A percentile compares a stretch with the other conserved stretches of the same genome.
Conservation (phyloP, 331 rosid species). For the Acacia pycnantha region DNA sequence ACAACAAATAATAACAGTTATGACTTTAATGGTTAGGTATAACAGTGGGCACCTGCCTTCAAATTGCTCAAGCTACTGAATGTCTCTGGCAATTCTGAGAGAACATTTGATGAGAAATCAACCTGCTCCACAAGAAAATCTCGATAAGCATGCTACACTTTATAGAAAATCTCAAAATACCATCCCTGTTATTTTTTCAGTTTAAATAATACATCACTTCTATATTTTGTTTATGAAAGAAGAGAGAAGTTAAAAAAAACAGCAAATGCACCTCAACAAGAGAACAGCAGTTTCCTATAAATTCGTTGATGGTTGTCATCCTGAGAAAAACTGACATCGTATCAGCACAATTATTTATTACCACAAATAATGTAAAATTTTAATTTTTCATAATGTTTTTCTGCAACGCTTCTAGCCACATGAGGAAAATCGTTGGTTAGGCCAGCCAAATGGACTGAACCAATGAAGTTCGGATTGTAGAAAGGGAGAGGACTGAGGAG, state of each 20-base stretch:
- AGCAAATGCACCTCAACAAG: conserved; percentile 68
- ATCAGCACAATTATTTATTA: conserved; percentile 1
- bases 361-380: background rate
- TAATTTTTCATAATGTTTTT: conserved; percentile 3
- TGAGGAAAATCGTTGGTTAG: background rate
- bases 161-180: background rate
- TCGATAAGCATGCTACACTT: conserved; percentile 1
- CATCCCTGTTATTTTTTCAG: conserved; percentile 5
- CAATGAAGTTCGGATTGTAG: background rate
- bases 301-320: conserved; percentile 53
- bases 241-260: conserved; percentile 4
- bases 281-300: conserved; percentile 67
- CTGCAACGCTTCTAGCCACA: background rate
- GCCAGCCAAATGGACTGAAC: background rate
- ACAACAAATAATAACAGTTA: background rate
- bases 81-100: conserved; percentile 75
- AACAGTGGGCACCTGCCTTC: conserved; percentile 55
- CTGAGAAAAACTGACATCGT: conserved; percentile 41
- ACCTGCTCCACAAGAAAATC: conserved; percentile 45
- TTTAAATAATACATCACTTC: conserved; percentile 10
- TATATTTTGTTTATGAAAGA: background rate
- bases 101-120: conserved; percentile 81
- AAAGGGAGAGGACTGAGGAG: background rate
- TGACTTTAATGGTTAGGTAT: background rate
- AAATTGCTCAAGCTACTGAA: conserved; percentile 58